phyloP scores from a whole-genome alignment of 352 stramenopile species.

The Thraustotheca clavata region DNA sequence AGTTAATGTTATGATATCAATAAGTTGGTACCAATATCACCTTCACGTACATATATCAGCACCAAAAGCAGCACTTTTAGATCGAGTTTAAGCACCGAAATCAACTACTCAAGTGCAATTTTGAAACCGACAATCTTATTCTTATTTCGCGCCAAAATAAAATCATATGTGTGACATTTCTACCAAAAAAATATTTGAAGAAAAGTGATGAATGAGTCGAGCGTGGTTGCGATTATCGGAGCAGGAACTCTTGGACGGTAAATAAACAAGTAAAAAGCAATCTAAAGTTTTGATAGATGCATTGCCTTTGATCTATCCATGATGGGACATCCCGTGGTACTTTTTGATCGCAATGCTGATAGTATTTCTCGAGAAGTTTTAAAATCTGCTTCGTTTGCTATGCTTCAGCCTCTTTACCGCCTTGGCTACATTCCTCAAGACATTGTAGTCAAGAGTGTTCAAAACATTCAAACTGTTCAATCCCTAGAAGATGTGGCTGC shows the following conservation, averaged over 20 bases:
- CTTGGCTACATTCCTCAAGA: slow-evolving; percentile 70
- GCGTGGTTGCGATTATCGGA: slow-evolving; percentile 44
- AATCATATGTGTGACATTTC: too few relatives aligned
- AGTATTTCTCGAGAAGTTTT: slow-evolving; percentile 27
- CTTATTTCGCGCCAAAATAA: too few relatives aligned
- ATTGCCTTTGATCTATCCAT: slow-evolving; percentile 63
- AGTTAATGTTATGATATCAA: too few relatives aligned
- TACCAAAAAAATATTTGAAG: too few relatives aligned
- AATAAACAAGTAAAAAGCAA: not conserved
- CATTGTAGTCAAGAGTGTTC: slow-evolving; percentile 53
- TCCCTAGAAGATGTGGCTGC: slow-evolving; percentile 42
- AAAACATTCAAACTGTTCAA: slow-evolving; percentile 36
- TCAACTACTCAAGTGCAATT: too few relatives aligned
- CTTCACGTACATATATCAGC: too few relatives aligned
- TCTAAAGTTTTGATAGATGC: slow-evolving; percentile 26
- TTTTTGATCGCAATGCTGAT: slow-evolving; percentile 51
- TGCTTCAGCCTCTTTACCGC: slow-evolving; percentile 58
- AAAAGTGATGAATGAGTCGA: too few relatives aligned
- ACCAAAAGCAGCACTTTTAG: too few relatives aligned
- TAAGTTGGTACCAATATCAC: too few relatives aligned
- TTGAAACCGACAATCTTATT: too few relatives aligned
- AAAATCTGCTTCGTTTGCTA: slow-evolving; percentile 23
- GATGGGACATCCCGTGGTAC: slow-evolving; percentile 41
- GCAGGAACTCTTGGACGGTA: slow-evolving; percentile 53
- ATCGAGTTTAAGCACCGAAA: too few relatives aligned